Evolutionary conservation across 306 rosid genomes (phyloP), one percentile per base, ranked within the genome.

Genomic region (Gillenia trifoliata): DNA sequence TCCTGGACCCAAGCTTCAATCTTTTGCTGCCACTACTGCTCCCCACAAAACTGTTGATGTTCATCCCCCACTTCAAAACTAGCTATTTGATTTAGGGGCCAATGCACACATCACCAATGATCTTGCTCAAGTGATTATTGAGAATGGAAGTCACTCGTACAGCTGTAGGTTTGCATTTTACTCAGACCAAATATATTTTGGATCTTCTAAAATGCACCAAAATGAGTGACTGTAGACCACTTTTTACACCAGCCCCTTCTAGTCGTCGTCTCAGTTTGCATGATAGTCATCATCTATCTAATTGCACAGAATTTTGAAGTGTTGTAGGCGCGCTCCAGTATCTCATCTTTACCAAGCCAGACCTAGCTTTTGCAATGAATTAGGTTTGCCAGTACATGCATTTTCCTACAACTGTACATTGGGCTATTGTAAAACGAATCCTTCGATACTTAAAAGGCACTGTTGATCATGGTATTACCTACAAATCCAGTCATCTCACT

Each of bases 1-100:
- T 0, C 8, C 8, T 34, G 38, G 1, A 6, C 38, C 8, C 0
- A 1, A 8, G 0, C 8, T 34, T 0, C 38, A 34, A 34, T 1
- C 38, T 0, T 34, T 34, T 34, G 38, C 38, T 6, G 8, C 38
- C 1, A 6, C 1, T 6, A 8, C 9, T 0, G 9, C 40, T 34
- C 2, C 10, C 10, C 8, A 9, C 38, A 1, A 34, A 8, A n/a
- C n/a, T n/a, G n/a, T n/a, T n/a, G n/a, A n/a, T n/a, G n/a, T n/a
- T n/a, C n/a, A n/a, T n/a, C n/a, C n/a, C n/a, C n/a, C n/a, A n/a
- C n/a, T n/a, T n/a, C n/a, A n/a, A n/a, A n/a, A n/a, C n/a, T n/a
- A n/a, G n/a, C n/a, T n/a, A n/a, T n/a, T n/a, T 34, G 40, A 34
- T 4, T 34, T 9, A 1, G 40, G 40, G 40, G 40, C 8, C 1